Base-by-base conservation (phyloP, 78 protist genomes). In the Bodo saltans region DNA sequence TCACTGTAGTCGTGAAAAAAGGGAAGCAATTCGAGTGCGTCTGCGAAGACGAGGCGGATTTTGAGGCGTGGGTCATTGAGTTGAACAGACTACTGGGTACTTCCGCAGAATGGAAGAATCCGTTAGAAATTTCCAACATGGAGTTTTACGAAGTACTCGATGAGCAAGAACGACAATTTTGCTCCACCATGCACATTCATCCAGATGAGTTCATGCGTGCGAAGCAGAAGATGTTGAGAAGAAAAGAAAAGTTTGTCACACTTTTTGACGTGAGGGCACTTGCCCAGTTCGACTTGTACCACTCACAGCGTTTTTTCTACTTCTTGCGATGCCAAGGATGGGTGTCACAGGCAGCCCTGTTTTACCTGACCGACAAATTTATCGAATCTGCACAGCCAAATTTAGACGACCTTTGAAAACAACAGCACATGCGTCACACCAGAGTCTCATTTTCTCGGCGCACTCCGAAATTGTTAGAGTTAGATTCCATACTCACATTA, bases 71-170 rank as follows among this genome's bases (percentile, higher is more conserved):
- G 75, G 23, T 72, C 23, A 17, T 26, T 12, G 12, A 17, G 35
- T 23, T 72, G 39, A 37, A 34, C 53, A 12, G 23, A 17, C 75
- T 72, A 23, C 12, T 23, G n/a, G 75, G 39, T 23, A 21, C 75
- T 12, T 23, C 37, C n/a, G 53, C 75, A 21, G 53, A 72, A 23
- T 72, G 75, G 75, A 23, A 23, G 23, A 23, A 72, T 12, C 53
- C 53, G 75, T 26, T 72, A 23, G 75, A 72, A 25, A 23, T 72
- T 12, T 72, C 75, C n/a, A 72, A 72, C n/a, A 72, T 72, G 75
- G 75, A 72, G 39, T 17, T 25, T 37, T 72, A 26, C 75, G 12
- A 12, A 23, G 39, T 26, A 23, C 75, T 72, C 23, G 75, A 72
- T 23, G 39, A 12, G n/a, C 37, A 72, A 12, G 75, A 72, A 72